Conservation (phyloP, 169 alveolate genomes). For the Plasmodium gallinaceum region DNA sequence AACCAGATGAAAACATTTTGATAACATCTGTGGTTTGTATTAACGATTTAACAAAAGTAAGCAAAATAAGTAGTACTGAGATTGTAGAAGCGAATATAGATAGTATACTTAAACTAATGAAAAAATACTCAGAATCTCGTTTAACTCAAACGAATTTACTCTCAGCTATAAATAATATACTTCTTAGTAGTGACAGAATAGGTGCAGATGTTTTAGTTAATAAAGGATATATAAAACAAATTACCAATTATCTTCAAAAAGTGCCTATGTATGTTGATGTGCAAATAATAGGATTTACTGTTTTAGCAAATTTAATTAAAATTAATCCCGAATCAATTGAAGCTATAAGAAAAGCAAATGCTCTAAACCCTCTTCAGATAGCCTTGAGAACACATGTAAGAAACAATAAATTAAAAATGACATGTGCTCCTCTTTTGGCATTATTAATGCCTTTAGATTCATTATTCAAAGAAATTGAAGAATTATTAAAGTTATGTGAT, state of each 20-base stretch:
- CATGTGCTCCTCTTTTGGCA: constrained; percentile 91
- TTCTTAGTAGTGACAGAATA: constrained; percentile 81
- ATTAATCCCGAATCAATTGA: constrained; percentile 80
- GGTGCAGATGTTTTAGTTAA: constrained; percentile 84
- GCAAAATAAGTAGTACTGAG: constrained; percentile 78
- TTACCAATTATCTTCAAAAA: constrained; percentile 85
- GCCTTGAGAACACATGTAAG: constrained; percentile 91
- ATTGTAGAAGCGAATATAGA: constrained; percentile 84
- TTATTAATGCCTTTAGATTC: constrained; percentile 93
- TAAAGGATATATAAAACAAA: constrained; percentile 84
- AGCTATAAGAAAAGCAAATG: constrained; percentile 78
- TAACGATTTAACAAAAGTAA: constrained; percentile 83
- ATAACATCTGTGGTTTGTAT: constrained; percentile 86
- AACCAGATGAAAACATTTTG: constrained; percentile 89
- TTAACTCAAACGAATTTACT: constrained; percentile 88
- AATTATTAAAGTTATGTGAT: constrained; percentile 85
- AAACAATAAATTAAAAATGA: constrained; percentile 86
- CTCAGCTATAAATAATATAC: constrained; percentile 86
- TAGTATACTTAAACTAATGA: constrained; percentile 85
- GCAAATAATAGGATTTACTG: constrained; percentile 89
- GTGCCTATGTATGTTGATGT: constrained; percentile 91
- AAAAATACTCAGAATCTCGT: constrained; percentile 89
- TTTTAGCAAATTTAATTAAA: constrained; percentile 83
- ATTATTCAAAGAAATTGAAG: constrained; percentile 88
- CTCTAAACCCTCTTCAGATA: constrained; percentile 80